Conservation (phyloP, 768 basidiomycete species). For the Leccinum truebloodii region DNA sequence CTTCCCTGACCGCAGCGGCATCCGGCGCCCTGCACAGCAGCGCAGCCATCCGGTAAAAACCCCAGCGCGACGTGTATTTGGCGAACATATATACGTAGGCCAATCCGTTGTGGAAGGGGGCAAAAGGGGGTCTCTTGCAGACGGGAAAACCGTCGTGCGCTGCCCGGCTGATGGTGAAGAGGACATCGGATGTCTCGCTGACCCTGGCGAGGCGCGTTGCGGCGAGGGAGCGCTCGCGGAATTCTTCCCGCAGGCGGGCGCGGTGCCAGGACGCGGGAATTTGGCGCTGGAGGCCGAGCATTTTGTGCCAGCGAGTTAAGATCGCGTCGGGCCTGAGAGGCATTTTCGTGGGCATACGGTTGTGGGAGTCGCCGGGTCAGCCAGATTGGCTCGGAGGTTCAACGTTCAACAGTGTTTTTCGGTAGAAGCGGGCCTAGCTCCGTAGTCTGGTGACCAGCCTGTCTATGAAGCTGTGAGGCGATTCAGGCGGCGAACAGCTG, state of each 20-base stretch:
- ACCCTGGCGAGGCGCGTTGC: constrained; percentile 12
- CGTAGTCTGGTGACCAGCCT: no score
- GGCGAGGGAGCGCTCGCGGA: constrained; percentile 11
- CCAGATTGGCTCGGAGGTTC: constrained; percentile 2
- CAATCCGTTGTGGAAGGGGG: constrained; percentile 12
- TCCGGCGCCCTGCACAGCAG: constrained; percentile 14
- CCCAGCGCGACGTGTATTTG: constrained; percentile 17
- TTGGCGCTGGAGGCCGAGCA: constrained; percentile 12
- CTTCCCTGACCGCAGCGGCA: constrained; percentile 14
- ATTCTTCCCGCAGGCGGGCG: constrained; percentile 10
- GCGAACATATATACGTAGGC: constrained; percentile 12
- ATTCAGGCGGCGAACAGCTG: no score
- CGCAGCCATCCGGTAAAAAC: constrained; percentile 16
- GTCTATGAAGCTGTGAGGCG: no score
- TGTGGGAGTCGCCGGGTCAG: neutral
- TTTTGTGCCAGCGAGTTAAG: constrained; percentile 11
- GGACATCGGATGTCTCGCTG: constrained; percentile 15
- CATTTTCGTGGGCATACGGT: constrained; percentile 3
- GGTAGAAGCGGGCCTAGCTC: neutral
- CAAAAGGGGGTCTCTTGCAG: constrained; percentile 15
- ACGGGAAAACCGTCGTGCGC: constrained; percentile 12
- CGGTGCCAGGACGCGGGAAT: constrained; percentile 9
- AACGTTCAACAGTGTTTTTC: constrained; percentile 1
- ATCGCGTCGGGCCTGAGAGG: constrained; percentile 8
- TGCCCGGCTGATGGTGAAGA: constrained; percentile 17